phyloP scores from a whole-genome alignment of 139 green algal genomes.

The Protoeuglena noctilucae region DNA sequence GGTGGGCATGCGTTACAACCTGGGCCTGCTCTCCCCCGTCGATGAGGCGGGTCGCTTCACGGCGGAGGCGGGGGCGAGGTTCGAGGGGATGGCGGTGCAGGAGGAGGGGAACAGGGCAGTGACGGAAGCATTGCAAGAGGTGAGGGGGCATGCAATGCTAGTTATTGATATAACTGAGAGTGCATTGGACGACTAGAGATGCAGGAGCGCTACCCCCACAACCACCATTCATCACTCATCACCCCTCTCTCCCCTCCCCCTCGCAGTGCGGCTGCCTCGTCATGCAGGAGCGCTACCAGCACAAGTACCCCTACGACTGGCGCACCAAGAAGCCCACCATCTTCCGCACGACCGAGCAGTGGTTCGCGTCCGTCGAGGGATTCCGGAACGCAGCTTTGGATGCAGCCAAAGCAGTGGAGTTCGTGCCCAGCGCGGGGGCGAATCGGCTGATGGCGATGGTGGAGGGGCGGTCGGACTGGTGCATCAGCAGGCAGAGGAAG shows the following conservation, averaged over 20 bases:
- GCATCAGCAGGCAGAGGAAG: constrained; percentile 90
- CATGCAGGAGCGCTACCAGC: constrained; percentile 73
- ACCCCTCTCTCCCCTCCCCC: no score
- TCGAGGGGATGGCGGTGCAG: constrained; percentile 65
- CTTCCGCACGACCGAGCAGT: constrained; percentile 91
- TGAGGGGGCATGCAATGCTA: neutral
- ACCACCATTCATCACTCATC: no score
- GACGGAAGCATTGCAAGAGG: constrained; percentile 40
- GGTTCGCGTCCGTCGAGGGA: constrained; percentile 65
- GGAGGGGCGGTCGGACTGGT: constrained; percentile 84
- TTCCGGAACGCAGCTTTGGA: no score
- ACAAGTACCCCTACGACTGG: constrained; percentile 99
- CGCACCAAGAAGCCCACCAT: constrained; percentile 98
- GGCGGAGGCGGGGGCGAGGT: constrained; percentile 53
- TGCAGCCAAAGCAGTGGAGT: no score
- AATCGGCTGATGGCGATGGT: constrained; percentile 83
- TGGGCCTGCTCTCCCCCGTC: constrained; percentile 83
- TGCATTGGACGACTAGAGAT: constrained; percentile 5
- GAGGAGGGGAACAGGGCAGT: constrained; percentile 73
- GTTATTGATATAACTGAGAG: neutral
- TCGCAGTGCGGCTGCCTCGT: constrained; percentile 61
- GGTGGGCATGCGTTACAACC: constrained; percentile 63
- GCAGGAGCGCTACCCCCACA: constrained; percentile 2
- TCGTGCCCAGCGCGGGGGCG: constrained; percentile 53
- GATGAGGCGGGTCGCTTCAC: constrained; percentile 91